A percentile compares a stretch with the other conserved stretches of the same genome.
These are phyloP conservation scores for Colletotrichum destructivum DNA, from an alignment of 2,329 filamentous ascomycete genomes.

Conservation along the genomic window DNA sequence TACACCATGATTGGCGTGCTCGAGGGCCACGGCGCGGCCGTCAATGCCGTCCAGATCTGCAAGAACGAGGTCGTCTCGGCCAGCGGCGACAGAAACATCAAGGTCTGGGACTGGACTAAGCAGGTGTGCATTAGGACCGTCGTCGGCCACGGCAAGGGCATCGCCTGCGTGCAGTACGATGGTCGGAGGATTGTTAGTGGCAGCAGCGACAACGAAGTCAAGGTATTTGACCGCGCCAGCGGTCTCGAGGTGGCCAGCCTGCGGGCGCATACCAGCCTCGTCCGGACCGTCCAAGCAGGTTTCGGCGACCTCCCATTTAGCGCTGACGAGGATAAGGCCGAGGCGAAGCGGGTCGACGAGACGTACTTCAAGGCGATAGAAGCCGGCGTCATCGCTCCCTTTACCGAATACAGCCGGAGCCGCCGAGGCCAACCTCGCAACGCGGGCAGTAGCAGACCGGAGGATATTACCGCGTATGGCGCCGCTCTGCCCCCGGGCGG, in stretches of 20 bases:
- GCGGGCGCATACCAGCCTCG: conserved; percentile 84
- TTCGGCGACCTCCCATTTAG: conserved; percentile 92
- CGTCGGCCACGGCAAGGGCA: conserved; percentile 91
- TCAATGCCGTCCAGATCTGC: conserved; percentile 95
- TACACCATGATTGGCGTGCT: conserved; percentile 85
- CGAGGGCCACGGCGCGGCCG: conserved; percentile 89
- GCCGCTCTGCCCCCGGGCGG: conserved; percentile 92
- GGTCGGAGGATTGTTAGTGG: conserved; percentile 94
- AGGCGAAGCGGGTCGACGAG: conserved; percentile 81
- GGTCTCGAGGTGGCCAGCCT: conserved; percentile 92
- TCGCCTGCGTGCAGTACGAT: conserved; percentile 98
- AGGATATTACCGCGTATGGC: conserved; percentile 84
- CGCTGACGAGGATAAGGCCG: conserved; percentile 78
- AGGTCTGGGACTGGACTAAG: conserved; percentile 92
- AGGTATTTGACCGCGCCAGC: conserved; percentile 91
- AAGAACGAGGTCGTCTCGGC: conserved; percentile 92
- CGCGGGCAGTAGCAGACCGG: conserved; percentile 81
- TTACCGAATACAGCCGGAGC: conserved; percentile 46
- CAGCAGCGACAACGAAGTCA: conserved; percentile 95
- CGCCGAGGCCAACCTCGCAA: conserved; percentile 64
- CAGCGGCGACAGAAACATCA: conserved; percentile 93
- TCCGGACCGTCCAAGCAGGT: conserved; percentile 94
- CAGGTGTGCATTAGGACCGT: conserved; percentile 84
- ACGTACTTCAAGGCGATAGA: conserved; percentile 77
- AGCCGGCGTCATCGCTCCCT: conserved; percentile 60